phyloP scores from a whole-genome alignment of 2,329 filamentous ascomycete genomes.

The Beauveria scarabaeidicola region DNA sequence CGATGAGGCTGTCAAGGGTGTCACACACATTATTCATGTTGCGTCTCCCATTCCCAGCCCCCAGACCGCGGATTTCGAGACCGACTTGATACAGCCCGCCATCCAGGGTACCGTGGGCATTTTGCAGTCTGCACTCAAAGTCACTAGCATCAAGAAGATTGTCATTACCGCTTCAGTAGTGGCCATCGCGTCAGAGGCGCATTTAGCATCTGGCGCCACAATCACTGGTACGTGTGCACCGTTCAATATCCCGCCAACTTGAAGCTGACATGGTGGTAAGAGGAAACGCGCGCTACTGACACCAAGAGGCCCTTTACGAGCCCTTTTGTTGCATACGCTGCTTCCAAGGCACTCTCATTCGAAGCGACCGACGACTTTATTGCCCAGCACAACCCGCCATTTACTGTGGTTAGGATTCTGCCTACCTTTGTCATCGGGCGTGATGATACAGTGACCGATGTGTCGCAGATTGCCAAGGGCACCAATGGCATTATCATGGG shows the following conservation, averaged over 20 bases:
- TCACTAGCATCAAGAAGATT: constrained; percentile 27
- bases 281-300: background rate
- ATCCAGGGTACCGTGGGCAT: constrained; percentile 29
- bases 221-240: background rate
- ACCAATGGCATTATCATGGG: constrained; percentile 27
- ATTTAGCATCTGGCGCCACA: constrained; percentile 9
- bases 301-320: constrained; percentile 19
- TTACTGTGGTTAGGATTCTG: constrained; percentile 28
- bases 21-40: constrained; percentile 28
- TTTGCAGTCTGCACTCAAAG: constrained; percentile 27
- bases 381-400: constrained; percentile 23
- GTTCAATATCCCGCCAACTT: background rate
- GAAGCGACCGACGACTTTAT: constrained; percentile 26
- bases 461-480: constrained; percentile 15
- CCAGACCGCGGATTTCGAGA: constrained; percentile 11
- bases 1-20: constrained; percentile 30
- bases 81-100: constrained; percentile 23
- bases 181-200: constrained; percentile 15
- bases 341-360: constrained; percentile 28
- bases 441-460: constrained; percentile 24
- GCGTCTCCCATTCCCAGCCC: constrained; percentile 19
- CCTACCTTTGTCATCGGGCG: constrained; percentile 29
- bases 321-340: constrained; percentile 26
- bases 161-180: constrained; percentile 33
- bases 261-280: background rate